phyloP scores from a whole-genome alignment of 108 stramenopile species.

The Halocafeteria seosinensis region DNA sequence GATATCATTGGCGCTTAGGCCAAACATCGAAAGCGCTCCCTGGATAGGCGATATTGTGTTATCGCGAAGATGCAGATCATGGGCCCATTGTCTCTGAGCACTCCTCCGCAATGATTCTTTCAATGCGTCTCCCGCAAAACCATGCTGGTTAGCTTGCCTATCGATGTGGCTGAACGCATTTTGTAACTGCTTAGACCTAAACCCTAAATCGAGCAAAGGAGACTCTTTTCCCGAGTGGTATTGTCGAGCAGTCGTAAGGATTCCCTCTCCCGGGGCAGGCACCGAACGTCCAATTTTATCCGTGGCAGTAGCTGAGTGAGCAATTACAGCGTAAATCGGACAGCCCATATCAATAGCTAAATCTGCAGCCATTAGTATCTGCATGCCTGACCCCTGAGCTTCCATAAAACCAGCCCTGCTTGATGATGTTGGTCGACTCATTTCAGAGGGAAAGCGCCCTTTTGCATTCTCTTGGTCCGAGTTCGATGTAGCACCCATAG shows the following conservation, averaged over 20 bases:
- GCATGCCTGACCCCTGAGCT: constrained; percentile 13
- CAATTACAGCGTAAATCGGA: constrained; percentile 12
- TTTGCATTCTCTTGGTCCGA: not conserved
- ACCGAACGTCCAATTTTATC: constrained; percentile 11
- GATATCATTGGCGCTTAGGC: constrained; percentile 5
- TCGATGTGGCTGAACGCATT: no score
- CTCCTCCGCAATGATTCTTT: no score
- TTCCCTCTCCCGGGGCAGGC: constrained; percentile 10
- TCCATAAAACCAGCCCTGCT: constrained; percentile 13
- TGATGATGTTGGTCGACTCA: constrained; percentile 2
- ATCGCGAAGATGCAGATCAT: no score
- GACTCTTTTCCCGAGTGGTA: not conserved
- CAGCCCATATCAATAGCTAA: constrained; percentile 10
- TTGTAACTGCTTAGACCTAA: no score
- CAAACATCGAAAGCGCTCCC: constrained; percentile 6
- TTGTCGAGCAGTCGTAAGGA: constrained; percentile 13
- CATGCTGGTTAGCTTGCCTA: no score
- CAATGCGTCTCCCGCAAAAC: no score
- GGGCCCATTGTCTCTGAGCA: no score
- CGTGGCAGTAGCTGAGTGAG: constrained; percentile 8
- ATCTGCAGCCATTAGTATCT: constrained; percentile 9
- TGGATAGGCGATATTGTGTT: constrained; percentile 4
- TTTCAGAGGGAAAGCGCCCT: constrained; percentile 1
- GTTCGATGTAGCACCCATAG: constrained; percentile 8
- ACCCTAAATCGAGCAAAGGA: no score